phyloP scores from a whole-genome alignment of 73 alveolate species.

The Stentor coeruleus region DNA sequence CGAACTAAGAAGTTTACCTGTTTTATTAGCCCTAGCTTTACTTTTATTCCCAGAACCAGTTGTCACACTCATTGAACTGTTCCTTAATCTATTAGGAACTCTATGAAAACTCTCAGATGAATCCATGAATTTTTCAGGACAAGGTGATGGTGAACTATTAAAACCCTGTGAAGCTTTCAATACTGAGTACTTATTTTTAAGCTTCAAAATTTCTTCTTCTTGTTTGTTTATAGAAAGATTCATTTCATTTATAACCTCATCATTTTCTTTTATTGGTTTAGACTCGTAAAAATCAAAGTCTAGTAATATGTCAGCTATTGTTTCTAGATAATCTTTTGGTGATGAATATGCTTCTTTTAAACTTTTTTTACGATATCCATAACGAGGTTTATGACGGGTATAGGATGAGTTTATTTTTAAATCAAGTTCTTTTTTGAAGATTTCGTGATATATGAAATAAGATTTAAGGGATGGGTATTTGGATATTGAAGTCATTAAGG shows the following conservation, averaged over 20 bases:
- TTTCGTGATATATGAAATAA: background rate
- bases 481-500: background rate
- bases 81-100: background rate
- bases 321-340: background rate
- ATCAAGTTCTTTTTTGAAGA: background rate
- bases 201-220: background rate
- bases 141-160: background rate
- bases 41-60: background rate
- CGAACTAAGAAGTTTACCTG: background rate
- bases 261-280: background rate
- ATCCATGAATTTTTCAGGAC: background rate
- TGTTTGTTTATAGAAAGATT: background rate
- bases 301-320: background rate
- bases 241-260: background rate
- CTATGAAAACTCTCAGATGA: background rate
- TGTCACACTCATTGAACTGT: background rate
- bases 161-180: background rate
- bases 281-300: too few species aligned
- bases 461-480: background rate
- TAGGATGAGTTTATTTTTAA: background rate
- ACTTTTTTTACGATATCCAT: too few species aligned
- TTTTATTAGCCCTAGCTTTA: background rate
- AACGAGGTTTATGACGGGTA: background rate
- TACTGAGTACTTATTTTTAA: background rate
- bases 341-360: background rate